Base-by-base conservation (phyloP, 345 rosid species). In the Syzygium oleosum region DNA sequence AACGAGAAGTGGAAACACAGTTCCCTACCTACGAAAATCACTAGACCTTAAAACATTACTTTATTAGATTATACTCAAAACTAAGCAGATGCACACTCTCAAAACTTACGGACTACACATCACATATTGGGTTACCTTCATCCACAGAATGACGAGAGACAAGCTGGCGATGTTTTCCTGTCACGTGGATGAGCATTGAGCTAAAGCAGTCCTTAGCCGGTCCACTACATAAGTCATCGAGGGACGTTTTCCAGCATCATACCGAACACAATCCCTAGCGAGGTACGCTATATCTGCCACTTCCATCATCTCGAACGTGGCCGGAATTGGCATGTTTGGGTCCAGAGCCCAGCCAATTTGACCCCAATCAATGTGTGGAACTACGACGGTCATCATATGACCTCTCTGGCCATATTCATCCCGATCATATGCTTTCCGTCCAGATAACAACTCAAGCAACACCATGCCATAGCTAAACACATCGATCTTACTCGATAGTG, bases 401-500 rank as follows among this genome's bases (percentile, higher is more conserved):
- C 5, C 21, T 7, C 23, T 55, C 58, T 7, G 0, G 43, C 61
- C 65, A 51, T 65, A 3, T 34, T 88, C 68, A 84, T n/a, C 86
- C 29, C 53, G 6, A 65, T 23, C 14, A 7, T 13, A 0, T 25
- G 86, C 52, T 56, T 31, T 84, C 38, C 38, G 41, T 34, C 89
- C 89, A 21, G 89, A 63, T 25, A 88, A 54, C 80, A 84, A 38
- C 14, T 88, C 84, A 14, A 84, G 83, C 83, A 84, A 73, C 58
- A 88, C 68, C 4, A 84, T 19, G 34, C 89, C 89, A 17, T 84
- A 88, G 1, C 73, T 0, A 52, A 84, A 88, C 84, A 88, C 87
- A 7, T 88, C 89, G 52, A 55, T 88, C 51, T 65, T 59, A n/a
- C 41, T 31, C 6, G 89, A 63, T 16, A 21, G 7, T 1, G 1